Conservation (phyloP, 352 stramenopile genomes). For the Phytophthora melonis region DNA sequence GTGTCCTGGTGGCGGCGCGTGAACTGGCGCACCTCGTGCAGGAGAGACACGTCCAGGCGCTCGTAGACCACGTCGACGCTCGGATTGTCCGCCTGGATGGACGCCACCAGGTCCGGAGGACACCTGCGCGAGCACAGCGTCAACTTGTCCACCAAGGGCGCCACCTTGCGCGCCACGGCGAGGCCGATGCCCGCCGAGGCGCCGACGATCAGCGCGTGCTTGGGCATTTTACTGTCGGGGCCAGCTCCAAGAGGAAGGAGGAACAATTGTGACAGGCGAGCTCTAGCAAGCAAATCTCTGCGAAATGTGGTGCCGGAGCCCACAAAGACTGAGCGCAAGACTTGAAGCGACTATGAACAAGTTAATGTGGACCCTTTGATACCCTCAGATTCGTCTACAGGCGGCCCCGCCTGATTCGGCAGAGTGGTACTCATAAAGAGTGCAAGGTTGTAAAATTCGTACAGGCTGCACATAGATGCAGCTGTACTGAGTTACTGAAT, state of each 20-base stretch:
- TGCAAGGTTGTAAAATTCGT: no score
- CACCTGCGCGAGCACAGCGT: slow-evolving; percentile 38
- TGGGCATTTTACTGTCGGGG: slow-evolving; percentile 14
- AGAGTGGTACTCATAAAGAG: no score
- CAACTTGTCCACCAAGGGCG: slow-evolving; percentile 38
- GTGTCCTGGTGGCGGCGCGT: slow-evolving; percentile 32
- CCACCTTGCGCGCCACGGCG: slow-evolving; percentile 33
- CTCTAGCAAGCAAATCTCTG: slow-evolving; percentile 36
- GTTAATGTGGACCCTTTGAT: slow-evolving; percentile 3
- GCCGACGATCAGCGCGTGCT: slow-evolving; percentile 42
- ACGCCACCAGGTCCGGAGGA: slow-evolving; percentile 28
- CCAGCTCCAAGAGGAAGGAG: no score
- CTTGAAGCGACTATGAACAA: slow-evolving; percentile 1
- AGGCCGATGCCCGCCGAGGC: slow-evolving; percentile 39
- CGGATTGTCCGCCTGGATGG: slow-evolving; percentile 30
- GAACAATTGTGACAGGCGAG: no score
- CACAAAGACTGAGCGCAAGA: neutral
- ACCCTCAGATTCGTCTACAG: slow-evolving; percentile 23
- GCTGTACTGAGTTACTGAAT: no score
- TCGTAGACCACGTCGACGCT: slow-evolving; percentile 34
- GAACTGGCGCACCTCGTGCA: slow-evolving; percentile 43
- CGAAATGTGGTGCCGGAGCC: slow-evolving; percentile 34
- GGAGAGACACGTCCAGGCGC: slow-evolving; percentile 39
- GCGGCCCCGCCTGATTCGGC: no score
- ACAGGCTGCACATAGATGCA: no score